Evolutionary conservation across 139 green algal species (phyloP), one percentile per base, ranked within the genome.

Genomic region (Chlorella sp.): DNA sequence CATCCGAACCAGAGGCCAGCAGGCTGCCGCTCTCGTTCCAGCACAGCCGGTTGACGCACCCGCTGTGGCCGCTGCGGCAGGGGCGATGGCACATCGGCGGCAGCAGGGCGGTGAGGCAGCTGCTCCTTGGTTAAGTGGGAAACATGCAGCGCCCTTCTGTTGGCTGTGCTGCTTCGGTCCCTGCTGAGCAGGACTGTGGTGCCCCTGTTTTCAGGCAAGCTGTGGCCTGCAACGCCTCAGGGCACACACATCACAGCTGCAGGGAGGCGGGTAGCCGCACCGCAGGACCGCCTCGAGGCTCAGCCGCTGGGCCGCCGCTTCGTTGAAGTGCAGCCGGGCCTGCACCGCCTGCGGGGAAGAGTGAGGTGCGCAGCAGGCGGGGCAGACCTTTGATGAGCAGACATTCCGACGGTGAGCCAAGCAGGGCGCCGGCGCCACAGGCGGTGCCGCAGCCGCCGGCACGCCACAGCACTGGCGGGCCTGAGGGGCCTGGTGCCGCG

Each of bases 21-120:
- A 92, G 75, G n/a, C 41, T 83, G 36, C 95, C 95, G 41, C 91
- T 87, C 14, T 91, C 79, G 75, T 94, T 96, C 95, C 95, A 98
- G 9, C 80, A 85, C 32, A 97, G 73, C 0, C 95, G 87, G 80
- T 98, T 98, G 20, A 97, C 94, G 81, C 94, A 97, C 60, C 94
- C 94, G 4, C 68, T 34, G 80, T 97, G 94, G 0, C 94, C 94
- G 6, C 87, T 83, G 58, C 77, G 56, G 51, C 41, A 32, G 38
- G 26, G 7, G 30, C 24, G 28, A 60, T n/a, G 22, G 17, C n/a
- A 72, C n/a, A 43, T 22, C 8, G 46, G 8, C 8, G 46, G 46
- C 46, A 60, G 51, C 16, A 60, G 51, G 51, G 14, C 16, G 14
- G 51, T 60, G 51, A 60, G 16, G 51, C 51, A 60, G 51, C 51